These are phyloP conservation scores for Penicillium sp. DNA, from an alignment of 2,329 filamentous ascomycete species.

Conservation along the genomic window DNA sequence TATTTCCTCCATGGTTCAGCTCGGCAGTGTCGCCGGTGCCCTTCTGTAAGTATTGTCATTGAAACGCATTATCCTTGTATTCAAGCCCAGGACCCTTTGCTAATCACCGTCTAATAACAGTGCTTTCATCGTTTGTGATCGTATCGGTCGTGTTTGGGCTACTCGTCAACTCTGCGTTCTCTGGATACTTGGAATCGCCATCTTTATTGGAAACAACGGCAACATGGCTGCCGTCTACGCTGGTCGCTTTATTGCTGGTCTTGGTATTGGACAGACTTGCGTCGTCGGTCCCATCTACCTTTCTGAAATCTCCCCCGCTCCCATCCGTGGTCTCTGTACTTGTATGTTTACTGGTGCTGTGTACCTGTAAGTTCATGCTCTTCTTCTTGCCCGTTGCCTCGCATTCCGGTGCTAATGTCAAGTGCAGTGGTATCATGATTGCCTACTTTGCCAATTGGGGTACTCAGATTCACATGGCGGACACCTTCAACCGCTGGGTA, in stretches of 20 bases:
- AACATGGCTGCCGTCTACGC: constrained; percentile 59
- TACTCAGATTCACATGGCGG: constrained; percentile 43
- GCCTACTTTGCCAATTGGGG: constrained; percentile 70
- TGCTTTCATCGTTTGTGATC: constrained; percentile 58
- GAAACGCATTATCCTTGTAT: background rate
- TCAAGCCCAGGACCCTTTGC: background rate
- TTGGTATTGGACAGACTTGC: constrained; percentile 65
- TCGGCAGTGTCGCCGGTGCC: constrained; percentile 67
- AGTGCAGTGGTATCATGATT: constrained; percentile 60
- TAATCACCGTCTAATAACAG: constrained; percentile 44
- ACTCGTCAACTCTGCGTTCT: constrained; percentile 57
- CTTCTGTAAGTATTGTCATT: background rate
- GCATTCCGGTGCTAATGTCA: background rate
- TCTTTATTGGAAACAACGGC: constrained; percentile 59
- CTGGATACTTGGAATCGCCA: constrained; percentile 58
- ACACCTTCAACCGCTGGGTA: constrained; percentile 18
- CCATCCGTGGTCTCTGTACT: constrained; percentile 69
- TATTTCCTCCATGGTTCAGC: constrained; percentile 72
- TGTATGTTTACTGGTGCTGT: constrained; percentile 64
- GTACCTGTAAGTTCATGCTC: constrained; percentile 49
- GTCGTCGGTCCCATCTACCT: constrained; percentile 49
- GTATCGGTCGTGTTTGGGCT: constrained; percentile 62
- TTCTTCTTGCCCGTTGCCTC: background rate
- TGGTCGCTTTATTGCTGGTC: constrained; percentile 63
- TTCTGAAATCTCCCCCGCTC: constrained; percentile 49